phyloP scores from a whole-genome alignment of 768 basidiomycete species.

The Cubamyces lactineus region DNA sequence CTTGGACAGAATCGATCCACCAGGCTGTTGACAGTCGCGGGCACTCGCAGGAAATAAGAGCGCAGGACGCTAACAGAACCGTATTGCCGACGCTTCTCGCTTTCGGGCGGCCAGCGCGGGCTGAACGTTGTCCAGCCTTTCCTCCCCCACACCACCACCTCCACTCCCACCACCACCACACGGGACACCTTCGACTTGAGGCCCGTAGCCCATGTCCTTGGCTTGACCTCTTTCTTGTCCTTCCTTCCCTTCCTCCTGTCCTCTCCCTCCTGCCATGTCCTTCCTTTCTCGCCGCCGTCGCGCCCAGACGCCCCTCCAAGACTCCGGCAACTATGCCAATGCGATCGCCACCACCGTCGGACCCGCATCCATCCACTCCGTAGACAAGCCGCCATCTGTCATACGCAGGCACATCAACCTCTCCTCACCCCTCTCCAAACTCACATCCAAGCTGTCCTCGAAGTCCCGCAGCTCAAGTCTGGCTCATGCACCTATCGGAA shows the following conservation, averaged over 20 bases:
- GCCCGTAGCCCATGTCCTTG: slow-evolving; percentile 10
- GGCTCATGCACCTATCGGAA: slow-evolving; percentile 14
- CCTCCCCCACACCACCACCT: neutral
- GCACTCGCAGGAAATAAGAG: neutral
- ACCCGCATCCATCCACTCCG: slow-evolving; percentile 20
- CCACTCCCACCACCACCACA: slow-evolving; percentile 2
- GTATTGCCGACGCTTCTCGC: slow-evolving; percentile 20
- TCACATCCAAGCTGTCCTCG: slow-evolving; percentile 23
- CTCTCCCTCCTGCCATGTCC: slow-evolving; percentile 17
- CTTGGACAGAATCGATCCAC: neutral
- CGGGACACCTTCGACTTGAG: neutral
- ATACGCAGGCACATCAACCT: slow-evolving; percentile 22
- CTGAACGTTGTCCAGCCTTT: slow-evolving; percentile 8
- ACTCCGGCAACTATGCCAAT: slow-evolving; percentile 8
- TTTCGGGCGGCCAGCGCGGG: slow-evolving; percentile 14
- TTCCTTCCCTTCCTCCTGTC: neutral
- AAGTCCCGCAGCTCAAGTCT: slow-evolving; percentile 9
- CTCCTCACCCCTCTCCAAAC: slow-evolving; percentile 17
- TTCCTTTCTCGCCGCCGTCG: slow-evolving; percentile 25
- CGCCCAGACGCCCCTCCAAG: slow-evolving; percentile 16
- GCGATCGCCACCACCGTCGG: neutral
- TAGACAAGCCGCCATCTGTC: slow-evolving; percentile 21
- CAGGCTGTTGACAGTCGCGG: neutral
- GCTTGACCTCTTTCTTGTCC: too few relatives aligned
- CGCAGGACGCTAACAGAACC: slow-evolving; percentile 8